Base-by-base conservation (phyloP, 2,329 filamentous ascomycete genomes). In the Pestalotiopsis sp. region DNA sequence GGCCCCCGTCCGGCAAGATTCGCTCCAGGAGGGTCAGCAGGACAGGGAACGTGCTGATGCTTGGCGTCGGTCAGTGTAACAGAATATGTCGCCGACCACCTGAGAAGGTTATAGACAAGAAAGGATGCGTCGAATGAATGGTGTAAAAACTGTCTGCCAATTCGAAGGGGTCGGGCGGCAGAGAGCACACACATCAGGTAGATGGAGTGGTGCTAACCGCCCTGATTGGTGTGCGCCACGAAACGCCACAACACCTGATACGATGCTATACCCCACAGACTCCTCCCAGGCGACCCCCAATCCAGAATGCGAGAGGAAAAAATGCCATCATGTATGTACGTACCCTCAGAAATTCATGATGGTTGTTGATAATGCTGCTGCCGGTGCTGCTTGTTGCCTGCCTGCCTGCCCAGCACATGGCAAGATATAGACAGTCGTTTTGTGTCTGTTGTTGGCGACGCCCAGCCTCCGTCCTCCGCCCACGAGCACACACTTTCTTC, bases 171-270 rank as follows among this genome's bases (percentile, higher is more conserved):
- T 27, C 11, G 59, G 31, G 59, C 36, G 59, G 27, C 25, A 36
- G 36, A 62, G 17, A 36, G 25, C 36, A 13, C 27, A 61, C 13
- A 59, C 57, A 20, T 14, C 27, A 40, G 13, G 40, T 41, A 45
- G 27, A 66, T 66, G 65, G 65, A 66, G 65, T 59, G 36, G n/a
- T 27, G 65, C 52, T n/a, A 2, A 17, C 25, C 25, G 27, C 58
- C n/a, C 27, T 66, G 65, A 66, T 66, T 59, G 65, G 65, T 59
- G 27, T 66, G 65, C 56, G 65, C 65, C 65, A 66, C 65, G n/a
- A 27, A n/a, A 20, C 65, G 65, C 65, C 65, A 66, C 65, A 66
- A 45, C 56, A 60, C 52, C 52, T 66, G 52, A 60, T 31, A 12
- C 65, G 4, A 60, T 58, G 45, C 20, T 59, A 60, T 60, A 60